Conservation (phyloP, 768 basidiomycete species). For the Pholiota conissans region DNA sequence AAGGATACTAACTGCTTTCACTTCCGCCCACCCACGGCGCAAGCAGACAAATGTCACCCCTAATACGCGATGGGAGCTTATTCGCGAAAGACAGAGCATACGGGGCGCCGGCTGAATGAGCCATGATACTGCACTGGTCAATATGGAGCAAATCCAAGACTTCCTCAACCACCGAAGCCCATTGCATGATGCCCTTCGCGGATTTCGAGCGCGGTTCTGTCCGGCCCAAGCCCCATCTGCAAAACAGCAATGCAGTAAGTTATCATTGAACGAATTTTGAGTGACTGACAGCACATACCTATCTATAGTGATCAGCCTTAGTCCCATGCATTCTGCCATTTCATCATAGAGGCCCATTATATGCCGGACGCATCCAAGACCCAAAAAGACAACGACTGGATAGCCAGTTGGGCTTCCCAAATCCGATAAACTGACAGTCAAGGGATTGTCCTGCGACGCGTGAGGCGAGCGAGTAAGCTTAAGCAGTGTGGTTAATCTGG, state of each 20-base stretch:
- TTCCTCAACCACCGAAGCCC: constrained; percentile 89
- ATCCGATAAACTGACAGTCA: constrained; percentile 91
- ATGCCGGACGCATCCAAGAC: constrained; percentile 92
- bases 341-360: constrained; percentile 96
- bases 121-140: constrained; percentile 83
- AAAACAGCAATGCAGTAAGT: constrained; percentile 12
- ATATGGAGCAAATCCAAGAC: constrained; percentile 82
- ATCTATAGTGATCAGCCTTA: constrained; percentile 93
- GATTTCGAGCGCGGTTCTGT: constrained; percentile 72
- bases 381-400: constrained; percentile 90
- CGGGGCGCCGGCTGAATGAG: constrained; percentile 94
- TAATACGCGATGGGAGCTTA: constrained; percentile 69
- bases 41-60: constrained; percentile 83
- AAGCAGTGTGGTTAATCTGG: constrained; percentile 79
- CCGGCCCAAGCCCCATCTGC: constrained; percentile 89
- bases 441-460: constrained; percentile 69
- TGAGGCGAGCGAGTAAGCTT: constrained; percentile 80
- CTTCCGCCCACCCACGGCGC: constrained; percentile 96
- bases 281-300: constrained; percentile 47
- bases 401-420: constrained; percentile 83
- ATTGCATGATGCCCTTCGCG: constrained; percentile 81
- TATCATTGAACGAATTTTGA: not conserved
- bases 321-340: constrained; percentile 83
- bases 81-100: constrained; percentile 90
- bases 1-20: constrained; percentile 81